A percentile compares a stretch with the other conserved stretches of the same genome.
phyloP scores from a whole-genome alignment of 1,139 yeast species.

The Suhomyces bribrorum region DNA sequence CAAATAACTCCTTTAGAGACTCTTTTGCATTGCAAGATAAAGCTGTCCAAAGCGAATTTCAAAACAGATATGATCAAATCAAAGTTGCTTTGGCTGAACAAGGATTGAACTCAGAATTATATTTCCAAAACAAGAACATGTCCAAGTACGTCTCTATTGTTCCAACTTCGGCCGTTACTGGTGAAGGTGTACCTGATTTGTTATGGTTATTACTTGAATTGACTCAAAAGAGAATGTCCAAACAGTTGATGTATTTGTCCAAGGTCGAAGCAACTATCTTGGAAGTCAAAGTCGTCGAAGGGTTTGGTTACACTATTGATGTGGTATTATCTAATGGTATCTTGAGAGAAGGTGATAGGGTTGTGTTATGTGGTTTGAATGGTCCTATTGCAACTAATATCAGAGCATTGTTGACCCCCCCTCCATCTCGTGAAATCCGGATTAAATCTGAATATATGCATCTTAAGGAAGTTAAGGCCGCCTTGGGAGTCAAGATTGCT shows the following conservation, averaged over 20 bases:
- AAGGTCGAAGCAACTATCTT: conserved; percentile 93
- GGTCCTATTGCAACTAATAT: conserved; percentile 99
- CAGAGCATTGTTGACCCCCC: conserved; percentile 95
- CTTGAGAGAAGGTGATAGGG: conserved; percentile 89
- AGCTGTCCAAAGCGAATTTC: conserved; percentile 89
- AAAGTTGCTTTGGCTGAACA: conserved; percentile 94
- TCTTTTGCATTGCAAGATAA: conserved; percentile 79
- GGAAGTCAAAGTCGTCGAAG: conserved; percentile 98
- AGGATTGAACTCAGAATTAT: conserved; percentile 95
- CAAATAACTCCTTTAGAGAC: conserved; percentile 95
- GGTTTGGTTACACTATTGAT: conserved; percentile 98
- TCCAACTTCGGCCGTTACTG: conserved; percentile 98
- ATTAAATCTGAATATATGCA: conserved; percentile 92
- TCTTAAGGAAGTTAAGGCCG: conserved; percentile 97
- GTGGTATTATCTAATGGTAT: conserved; percentile 95
- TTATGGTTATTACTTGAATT: conserved; percentile 92
- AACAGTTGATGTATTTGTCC: conserved; percentile 94
- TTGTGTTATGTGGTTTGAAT: conserved; percentile 95
- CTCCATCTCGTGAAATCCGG: conserved; percentile 94
- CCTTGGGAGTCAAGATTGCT: conserved; percentile 97
- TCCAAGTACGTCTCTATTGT: conserved; percentile 92
- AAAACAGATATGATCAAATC: conserved; percentile 81
- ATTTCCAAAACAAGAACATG: conserved; percentile 92
- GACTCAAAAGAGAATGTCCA: conserved; percentile 98
- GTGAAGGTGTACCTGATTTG: conserved; percentile 99